Conservation (phyloP, 2,329 filamentous ascomycete genomes). For the Diaporthe capsici region DNA sequence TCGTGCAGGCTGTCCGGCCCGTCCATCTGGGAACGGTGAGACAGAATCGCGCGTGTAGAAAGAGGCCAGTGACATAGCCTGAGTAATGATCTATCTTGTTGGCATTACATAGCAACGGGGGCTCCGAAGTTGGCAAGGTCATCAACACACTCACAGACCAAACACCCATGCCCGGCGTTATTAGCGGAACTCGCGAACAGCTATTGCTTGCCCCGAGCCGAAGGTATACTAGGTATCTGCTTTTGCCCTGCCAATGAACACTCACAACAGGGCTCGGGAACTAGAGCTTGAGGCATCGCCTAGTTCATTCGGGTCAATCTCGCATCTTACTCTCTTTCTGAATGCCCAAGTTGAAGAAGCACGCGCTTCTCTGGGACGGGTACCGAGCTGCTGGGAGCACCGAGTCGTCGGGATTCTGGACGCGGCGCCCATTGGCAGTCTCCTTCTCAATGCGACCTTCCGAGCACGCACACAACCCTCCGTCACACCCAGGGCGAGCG, state of each 20-base stretch:
- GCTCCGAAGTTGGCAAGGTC: background rate
- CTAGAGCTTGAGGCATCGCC: background rate
- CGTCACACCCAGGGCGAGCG: background rate
- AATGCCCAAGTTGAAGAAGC: background rate
- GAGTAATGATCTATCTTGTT: background rate
- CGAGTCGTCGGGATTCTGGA: background rate
- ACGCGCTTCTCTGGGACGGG: background rate
- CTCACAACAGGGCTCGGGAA: background rate
- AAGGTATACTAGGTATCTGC: background rate
- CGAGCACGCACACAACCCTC: conserved; percentile 1
- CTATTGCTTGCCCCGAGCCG: conserved; percentile 23
- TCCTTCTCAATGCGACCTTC: conserved; percentile 6
- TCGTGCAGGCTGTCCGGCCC: background rate
- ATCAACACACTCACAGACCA: background rate
- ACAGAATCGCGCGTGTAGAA: background rate
- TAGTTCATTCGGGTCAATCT: background rate
- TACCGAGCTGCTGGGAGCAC: background rate
- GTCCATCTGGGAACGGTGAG: background rate
- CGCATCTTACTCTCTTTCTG: background rate
- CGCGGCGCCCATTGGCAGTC: conserved; percentile 6
- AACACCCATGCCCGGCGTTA: background rate
- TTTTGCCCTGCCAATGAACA: conserved; percentile 23
- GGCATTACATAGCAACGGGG: background rate
- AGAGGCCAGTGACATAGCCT: background rate
- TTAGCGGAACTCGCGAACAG: conserved; percentile 11